A percentile compares a stretch with the other conserved stretches of the same genome.
These are phyloP conservation scores for Litchi chinensis DNA, from an alignment of 345 rosid genomes.

Conservation along the genomic window DNA sequence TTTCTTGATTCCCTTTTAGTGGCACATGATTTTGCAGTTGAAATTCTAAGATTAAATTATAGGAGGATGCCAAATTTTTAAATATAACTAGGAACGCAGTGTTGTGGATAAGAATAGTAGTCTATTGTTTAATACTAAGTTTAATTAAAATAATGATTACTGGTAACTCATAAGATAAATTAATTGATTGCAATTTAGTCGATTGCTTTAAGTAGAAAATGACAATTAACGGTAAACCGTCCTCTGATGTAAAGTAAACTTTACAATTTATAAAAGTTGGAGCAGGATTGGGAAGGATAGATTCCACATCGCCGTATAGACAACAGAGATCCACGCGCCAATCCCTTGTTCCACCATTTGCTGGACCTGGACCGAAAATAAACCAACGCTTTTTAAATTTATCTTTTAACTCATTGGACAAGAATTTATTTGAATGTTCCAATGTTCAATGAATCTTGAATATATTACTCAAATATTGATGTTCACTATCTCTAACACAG, in stretches of 20 bases:
- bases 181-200: neutral
- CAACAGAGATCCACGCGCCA: too few species aligned
- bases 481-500: too few species aligned
- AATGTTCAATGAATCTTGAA: too few species aligned
- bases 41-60: neutral
- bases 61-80: neutral
- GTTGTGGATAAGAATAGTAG: slow-evolving; percentile 5
- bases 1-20: neutral
- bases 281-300: too few species aligned
- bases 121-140: neutral
- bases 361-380: too few species aligned
- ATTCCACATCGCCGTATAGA: too few species aligned
- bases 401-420: too few species aligned
- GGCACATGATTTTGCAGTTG: neutral
- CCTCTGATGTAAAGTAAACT: slow-evolving; percentile 3
- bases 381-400: too few species aligned
- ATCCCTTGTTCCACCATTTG: too few species aligned
- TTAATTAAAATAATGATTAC: slow-evolving; percentile 29
- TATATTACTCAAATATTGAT: too few species aligned
- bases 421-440: too few species aligned
- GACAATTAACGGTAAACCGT: slow-evolving; percentile 60
- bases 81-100: neutral
- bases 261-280: neutral
- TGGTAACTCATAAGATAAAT: neutral
- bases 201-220: slow-evolving; percentile 19